These are phyloP conservation scores for Diaporthe nobilis DNA, from an alignment of 2,329 filamentous ascomycete species.

Conservation along the genomic window DNA sequence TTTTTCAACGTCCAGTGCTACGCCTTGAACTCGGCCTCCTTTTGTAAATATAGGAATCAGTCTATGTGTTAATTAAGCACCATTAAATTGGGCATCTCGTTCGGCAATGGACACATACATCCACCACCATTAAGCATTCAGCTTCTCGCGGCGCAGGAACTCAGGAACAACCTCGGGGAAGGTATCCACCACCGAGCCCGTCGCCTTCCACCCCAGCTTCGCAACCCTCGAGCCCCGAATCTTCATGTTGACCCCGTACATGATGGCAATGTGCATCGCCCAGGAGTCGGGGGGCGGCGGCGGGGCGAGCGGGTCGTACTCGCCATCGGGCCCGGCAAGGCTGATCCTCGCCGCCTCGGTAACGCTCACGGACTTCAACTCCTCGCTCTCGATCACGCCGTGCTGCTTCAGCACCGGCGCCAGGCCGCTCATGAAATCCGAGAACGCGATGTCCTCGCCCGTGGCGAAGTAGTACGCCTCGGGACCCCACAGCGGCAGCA, in stretches of 20 bases:
- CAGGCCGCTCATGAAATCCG: slow-evolving; percentile 38
- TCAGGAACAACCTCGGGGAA: slow-evolving; percentile 23
- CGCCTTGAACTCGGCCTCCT: background rate
- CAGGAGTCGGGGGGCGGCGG: slow-evolving; percentile 43
- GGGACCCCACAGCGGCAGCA: slow-evolving; percentile 41
- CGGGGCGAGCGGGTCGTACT: slow-evolving; percentile 43
- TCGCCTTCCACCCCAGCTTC: slow-evolving; percentile 41
- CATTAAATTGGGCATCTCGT: background rate
- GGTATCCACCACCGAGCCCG: slow-evolving; percentile 28
- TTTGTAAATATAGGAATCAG: too few relatives aligned
- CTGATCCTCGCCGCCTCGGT: slow-evolving; percentile 42
- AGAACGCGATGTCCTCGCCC: slow-evolving; percentile 40
- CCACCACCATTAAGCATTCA: background rate
- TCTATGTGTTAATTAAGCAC: slow-evolving; percentile 6
- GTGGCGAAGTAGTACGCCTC: slow-evolving; percentile 44
- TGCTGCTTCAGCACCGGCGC: slow-evolving; percentile 37
- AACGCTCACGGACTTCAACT: slow-evolving; percentile 40
- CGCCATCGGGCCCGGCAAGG: slow-evolving; percentile 37
- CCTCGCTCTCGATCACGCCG: slow-evolving; percentile 39
- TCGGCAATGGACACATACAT: background rate
- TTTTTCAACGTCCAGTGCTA: background rate
- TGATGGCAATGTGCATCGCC: slow-evolving; percentile 43
- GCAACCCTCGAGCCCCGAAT: slow-evolving; percentile 39
- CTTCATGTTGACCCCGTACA: slow-evolving; percentile 43
- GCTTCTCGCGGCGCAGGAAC: slow-evolving; percentile 16